Evolutionary conservation across 1,139 yeast genomes (phyloP).

Genomic region (Taiozyma sp.): DNA sequence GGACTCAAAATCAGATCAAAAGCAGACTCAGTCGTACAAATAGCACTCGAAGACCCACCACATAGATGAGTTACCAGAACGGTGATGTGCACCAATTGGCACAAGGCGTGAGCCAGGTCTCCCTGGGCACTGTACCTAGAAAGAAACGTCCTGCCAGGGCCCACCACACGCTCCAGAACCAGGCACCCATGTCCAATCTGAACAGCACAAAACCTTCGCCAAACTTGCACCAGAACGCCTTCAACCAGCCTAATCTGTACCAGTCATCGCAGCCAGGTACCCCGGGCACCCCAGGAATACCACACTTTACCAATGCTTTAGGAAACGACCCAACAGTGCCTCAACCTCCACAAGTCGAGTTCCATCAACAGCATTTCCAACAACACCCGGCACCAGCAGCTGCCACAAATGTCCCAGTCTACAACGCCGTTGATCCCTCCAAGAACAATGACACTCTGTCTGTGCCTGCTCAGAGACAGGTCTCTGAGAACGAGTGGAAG

Average conservation of each 20-base stretch:
- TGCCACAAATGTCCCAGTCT: neutral
- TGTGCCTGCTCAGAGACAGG: slow-evolving; percentile 16
- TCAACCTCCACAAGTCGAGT: neutral
- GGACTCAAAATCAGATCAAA: neutral
- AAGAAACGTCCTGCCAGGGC: neutral
- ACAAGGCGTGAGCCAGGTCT: slow-evolving; percentile 6
- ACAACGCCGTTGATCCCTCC: neutral
- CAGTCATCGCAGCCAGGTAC: neutral
- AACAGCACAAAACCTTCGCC: neutral
- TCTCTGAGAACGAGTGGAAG: slow-evolving; percentile 16
- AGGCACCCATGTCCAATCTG: neutral
- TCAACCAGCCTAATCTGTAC: neutral
- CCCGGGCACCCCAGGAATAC: neutral
- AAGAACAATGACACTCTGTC: slow-evolving; percentile 10
- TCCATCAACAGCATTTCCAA: slow-evolving; percentile 1
- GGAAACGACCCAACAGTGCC: neutral
- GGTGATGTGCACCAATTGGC: slow-evolving; percentile 1
- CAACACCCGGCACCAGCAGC: slow-evolving; percentile 2
- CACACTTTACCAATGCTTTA: neutral
- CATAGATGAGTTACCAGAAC: neutral
- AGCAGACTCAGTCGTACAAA: neutral
- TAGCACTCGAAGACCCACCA: neutral
- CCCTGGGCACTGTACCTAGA: neutral
- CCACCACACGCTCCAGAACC: neutral
- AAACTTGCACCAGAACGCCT: neutral